Conservation (phyloP, 2,329 filamentous ascomycete species). For the Alternaria longipes region DNA sequence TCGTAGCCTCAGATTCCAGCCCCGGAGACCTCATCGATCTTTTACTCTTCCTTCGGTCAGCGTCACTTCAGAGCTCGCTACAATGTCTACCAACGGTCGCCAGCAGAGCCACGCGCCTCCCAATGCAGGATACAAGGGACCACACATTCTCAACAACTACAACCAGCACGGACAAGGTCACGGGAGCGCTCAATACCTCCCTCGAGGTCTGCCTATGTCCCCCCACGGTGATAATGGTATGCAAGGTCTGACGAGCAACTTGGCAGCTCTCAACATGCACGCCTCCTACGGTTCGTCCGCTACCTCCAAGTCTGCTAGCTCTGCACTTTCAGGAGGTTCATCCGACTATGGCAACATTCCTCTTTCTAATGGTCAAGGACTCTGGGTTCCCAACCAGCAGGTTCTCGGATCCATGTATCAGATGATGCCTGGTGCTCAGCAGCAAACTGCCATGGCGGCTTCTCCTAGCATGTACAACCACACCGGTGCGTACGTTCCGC, state of each 20-base stretch:
- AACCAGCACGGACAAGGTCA: conserved; percentile 40
- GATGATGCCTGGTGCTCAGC: conserved; percentile 46
- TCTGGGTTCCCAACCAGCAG: conserved; percentile 52
- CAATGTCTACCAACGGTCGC: conserved; percentile 45
- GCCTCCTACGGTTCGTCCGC: conserved; percentile 44
- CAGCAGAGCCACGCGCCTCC: conserved; percentile 42
- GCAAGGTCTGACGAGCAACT: conserved; percentile 46
- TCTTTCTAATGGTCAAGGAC: conserved; percentile 48
- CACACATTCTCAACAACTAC: conserved; percentile 45
- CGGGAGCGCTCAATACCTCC: conserved; percentile 45
- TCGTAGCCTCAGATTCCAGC: conserved; percentile 6
- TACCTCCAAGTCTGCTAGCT: conserved; percentile 44
- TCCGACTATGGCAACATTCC: conserved; percentile 48
- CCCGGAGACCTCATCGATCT: conserved; percentile 4
- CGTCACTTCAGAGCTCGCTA: conserved; percentile 9
- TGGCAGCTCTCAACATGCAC: conserved; percentile 50
- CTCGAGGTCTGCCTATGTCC: conserved; percentile 48
- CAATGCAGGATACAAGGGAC: conserved; percentile 42
- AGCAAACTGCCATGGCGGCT: conserved; percentile 42
- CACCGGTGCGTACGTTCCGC: conserved; percentile 55
- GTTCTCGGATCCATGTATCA: conserved; percentile 47
- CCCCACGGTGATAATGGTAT: conserved; percentile 43
- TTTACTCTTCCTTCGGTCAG: conserved; percentile 6
- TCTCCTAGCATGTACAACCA: conserved; percentile 58
- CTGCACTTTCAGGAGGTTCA: conserved; percentile 43